A percentile compares a stretch with the other conserved stretches of the same genome.
Evolutionary conservation across 768 basidiomycete genomes (phyloP).

Genomic region (Boletus bicolor): DNA sequence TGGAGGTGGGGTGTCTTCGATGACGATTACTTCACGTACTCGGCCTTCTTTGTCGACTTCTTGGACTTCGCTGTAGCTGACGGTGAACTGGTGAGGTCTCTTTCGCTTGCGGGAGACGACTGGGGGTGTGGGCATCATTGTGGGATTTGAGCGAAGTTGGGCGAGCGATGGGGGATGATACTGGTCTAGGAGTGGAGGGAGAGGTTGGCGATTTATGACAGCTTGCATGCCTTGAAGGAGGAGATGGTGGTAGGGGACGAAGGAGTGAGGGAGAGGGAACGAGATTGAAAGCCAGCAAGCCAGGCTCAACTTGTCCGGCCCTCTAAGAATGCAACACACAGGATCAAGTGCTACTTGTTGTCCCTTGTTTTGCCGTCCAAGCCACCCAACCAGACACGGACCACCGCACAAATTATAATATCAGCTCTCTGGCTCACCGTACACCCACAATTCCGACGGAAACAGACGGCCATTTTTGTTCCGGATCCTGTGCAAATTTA

Average conservation of each 20-base stretch:
- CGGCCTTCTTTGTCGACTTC: constrained; percentile 78
- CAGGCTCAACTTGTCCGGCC: constrained; percentile 28
- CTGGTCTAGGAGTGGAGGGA: constrained; percentile 58
- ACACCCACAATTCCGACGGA: too few relatives aligned
- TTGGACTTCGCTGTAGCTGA: constrained; percentile 85
- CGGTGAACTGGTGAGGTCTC: constrained; percentile 74
- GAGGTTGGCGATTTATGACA: constrained; percentile 61
- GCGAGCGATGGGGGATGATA: constrained; percentile 61
- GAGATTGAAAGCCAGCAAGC: constrained; percentile 38
- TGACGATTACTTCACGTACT: constrained; percentile 84
- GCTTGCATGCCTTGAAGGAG: constrained; percentile 67
- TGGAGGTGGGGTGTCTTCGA: constrained; percentile 87
- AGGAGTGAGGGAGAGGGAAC: constrained; percentile 18
- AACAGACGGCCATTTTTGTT: not conserved
- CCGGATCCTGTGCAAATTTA: constrained; percentile 5
- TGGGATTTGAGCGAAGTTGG: constrained; percentile 44
- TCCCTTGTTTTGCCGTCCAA: constrained; percentile 20
- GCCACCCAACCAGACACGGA: constrained; percentile 9
- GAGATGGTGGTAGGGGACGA: constrained; percentile 43
- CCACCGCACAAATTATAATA: not conserved
- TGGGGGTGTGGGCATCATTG: constrained; percentile 69
- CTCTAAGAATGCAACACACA: constrained; percentile 34
- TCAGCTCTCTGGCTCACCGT: too few relatives aligned
- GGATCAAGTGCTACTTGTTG: constrained; percentile 33
- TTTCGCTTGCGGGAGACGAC: constrained; percentile 78